phyloP scores from a whole-genome alignment of 805 yeast species.

The Lachancea fermentati region DNA sequence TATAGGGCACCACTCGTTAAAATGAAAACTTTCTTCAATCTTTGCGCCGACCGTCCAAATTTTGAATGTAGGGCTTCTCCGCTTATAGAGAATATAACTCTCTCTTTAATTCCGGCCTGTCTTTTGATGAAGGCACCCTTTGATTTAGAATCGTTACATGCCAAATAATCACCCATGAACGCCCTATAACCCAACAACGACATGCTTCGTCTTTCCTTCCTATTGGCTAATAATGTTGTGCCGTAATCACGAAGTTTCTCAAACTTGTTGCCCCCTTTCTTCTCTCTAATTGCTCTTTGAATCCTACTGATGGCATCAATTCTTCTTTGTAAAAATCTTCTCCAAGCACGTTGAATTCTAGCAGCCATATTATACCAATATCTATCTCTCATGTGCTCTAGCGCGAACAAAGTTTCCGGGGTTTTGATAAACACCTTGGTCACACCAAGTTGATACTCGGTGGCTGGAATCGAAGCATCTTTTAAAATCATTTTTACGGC shows the following conservation, averaged over 20 bases:
- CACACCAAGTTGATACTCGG: conserved; percentile 88
- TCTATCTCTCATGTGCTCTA: conserved; percentile 93
- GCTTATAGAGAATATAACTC: conserved; percentile 67
- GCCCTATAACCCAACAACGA: conserved; percentile 83
- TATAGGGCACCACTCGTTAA: conserved; percentile 59
- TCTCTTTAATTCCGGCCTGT: conserved; percentile 63
- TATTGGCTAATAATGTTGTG: conserved; percentile 56
- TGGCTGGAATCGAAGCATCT: conserved; percentile 62
- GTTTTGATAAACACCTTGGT: conserved; percentile 92
- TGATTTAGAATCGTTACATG: conserved; percentile 71
- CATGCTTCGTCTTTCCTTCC: conserved; percentile 86
- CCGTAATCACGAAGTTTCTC: conserved; percentile 86
- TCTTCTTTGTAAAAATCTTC: conserved; percentile 73
- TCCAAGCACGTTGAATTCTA: conserved; percentile 94
- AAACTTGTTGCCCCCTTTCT: conserved; percentile 72
- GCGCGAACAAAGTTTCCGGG: conserved; percentile 92
- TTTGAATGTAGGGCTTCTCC: conserved; percentile 81
- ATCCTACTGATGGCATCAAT: conserved; percentile 79
- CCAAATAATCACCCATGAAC: conserved; percentile 90
- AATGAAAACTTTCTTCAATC: conserved; percentile 67
- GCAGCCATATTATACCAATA: conserved; percentile 99
- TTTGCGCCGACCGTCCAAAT: conserved; percentile 85
- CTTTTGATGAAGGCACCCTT: conserved; percentile 70
- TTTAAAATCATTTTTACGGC: conserved; percentile 49
- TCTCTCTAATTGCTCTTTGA: conserved; percentile 78